Evolutionary conservation across 1,139 yeast genomes (phyloP).

Genomic region (Yamadazyma dushanensis): DNA sequence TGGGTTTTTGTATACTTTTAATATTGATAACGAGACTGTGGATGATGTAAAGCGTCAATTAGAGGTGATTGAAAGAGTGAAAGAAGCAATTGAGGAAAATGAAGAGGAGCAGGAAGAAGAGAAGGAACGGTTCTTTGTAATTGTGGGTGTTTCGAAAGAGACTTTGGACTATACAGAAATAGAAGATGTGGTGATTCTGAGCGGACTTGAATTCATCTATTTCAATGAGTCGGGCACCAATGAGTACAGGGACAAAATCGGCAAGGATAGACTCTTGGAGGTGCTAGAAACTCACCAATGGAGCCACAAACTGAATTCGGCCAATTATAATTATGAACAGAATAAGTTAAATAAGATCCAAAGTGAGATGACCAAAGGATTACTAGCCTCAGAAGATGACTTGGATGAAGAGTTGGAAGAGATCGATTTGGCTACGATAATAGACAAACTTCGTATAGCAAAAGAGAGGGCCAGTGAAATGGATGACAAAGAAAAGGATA

Average conservation of each 20-base stretch:
- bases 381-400: constrained; percentile 16
- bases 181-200: constrained; percentile 30
- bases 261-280: constrained; percentile 34
- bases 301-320: constrained; percentile 22
- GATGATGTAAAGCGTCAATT: constrained; percentile 19
- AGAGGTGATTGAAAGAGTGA: constrained; percentile 17
- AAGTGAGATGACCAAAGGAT: constrained; percentile 28
- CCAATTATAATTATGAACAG: constrained; percentile 13
- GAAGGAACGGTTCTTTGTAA: constrained; percentile 24
- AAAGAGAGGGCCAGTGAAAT: constrained; percentile 26
- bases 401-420: constrained; percentile 3
- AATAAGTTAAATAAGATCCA: constrained; percentile 23
- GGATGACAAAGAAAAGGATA: constrained; percentile 24
- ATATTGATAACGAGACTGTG: constrained; percentile 19
- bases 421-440: constrained; percentile 27
- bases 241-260: constrained; percentile 28
- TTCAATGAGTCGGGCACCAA: constrained; percentile 24
- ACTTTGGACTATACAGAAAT: constrained; percentile 18
- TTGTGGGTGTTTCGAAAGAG: constrained; percentile 21
- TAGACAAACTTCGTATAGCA: constrained; percentile 33
- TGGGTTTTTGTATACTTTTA: constrained; percentile 38
- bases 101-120: constrained; percentile 9
- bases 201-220: constrained; percentile 34
- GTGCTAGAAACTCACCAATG: constrained; percentile 43
- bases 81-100: constrained; percentile 11